A percentile compares a stretch with the other conserved stretches of the same genome.
These are phyloP conservation scores for Benincasa hispida DNA, from an alignment of 306 rosid genomes.

Conservation along the genomic window DNA sequence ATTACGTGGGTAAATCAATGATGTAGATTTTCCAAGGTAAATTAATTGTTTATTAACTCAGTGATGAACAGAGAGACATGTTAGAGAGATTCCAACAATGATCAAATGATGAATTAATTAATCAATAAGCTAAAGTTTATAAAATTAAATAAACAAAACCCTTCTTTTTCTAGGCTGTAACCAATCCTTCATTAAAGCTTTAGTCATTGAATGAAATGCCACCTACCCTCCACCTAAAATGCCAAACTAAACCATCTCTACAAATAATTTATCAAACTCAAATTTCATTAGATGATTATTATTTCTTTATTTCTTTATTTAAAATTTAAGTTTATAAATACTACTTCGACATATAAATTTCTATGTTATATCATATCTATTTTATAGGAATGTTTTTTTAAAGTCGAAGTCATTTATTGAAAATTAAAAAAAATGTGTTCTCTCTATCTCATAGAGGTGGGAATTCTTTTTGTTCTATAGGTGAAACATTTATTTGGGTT, in stretches of 20 bases:
- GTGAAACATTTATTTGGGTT: not conserved
- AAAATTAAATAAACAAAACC: not conserved
- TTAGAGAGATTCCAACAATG: not conserved
- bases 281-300: not conserved
- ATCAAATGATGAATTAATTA: not conserved
- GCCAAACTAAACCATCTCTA: not conserved
- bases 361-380: too few species aligned
- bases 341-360: too few species aligned
- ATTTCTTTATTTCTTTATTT: too few species aligned
- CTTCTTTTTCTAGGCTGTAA: not conserved
- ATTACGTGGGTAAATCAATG: not conserved
- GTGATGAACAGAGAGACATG: not conserved
- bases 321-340: too few species aligned
- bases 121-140: not conserved
- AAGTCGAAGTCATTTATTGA: too few species aligned
- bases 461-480: not conserved
- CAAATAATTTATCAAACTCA: not conserved
- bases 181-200: not conserved
- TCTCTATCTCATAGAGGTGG: too few species aligned
- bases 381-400: too few species aligned
- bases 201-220: not conserved
- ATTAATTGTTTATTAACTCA: not conserved
- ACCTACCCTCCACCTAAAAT: not conserved
- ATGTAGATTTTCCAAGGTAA: not conserved
- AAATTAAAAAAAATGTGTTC: too few species aligned